phyloP scores from a whole-genome alignment of 257 asterid species.

The Nicotiana tomentosiformis region DNA sequence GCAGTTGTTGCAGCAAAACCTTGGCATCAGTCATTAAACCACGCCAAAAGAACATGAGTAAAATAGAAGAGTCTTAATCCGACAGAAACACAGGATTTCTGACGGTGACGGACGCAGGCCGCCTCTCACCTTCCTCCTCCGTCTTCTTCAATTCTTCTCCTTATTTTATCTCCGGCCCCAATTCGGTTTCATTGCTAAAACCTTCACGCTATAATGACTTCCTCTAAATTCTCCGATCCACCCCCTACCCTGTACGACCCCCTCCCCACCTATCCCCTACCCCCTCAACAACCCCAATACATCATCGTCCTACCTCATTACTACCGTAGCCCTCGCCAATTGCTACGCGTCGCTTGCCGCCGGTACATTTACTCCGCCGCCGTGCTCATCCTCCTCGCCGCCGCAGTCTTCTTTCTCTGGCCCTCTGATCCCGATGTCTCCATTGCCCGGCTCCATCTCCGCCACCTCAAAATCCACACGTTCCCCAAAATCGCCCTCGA shows the following conservation, averaged over 20 bases:
- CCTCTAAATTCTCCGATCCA: conserved; percentile 22
- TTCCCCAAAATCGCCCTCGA: conserved; percentile 54
- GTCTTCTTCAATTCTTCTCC: not conserved
- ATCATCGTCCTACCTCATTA: conserved; percentile 53
- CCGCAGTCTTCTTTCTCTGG: conserved; percentile 58
- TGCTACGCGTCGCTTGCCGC: conserved; percentile 34
- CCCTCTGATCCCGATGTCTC: conserved; percentile 77
- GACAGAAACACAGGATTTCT: not conserved
- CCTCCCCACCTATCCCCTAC: conserved; percentile 36
- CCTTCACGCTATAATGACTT: conserved; percentile 26
- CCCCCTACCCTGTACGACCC: conserved; percentile 31
- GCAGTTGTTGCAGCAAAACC: not conserved
- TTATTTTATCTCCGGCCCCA: not conserved
- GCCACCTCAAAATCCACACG: conserved; percentile 42
- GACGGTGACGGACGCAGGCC: not conserved
- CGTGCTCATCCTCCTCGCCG: conserved; percentile 39
- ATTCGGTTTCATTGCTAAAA: not conserved
- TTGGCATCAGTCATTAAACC: not conserved
- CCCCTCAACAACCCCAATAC: conserved; percentile 33
- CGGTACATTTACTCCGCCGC: conserved; percentile 37
- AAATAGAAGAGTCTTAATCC: not conserved
- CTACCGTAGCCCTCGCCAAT: conserved; percentile 23
- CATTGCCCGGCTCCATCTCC: conserved; percentile 57
- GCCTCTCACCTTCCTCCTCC: not conserved
- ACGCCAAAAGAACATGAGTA: not conserved